These are phyloP conservation scores for Senna siamea DNA, from an alignment of 306 rosid genomes.

Conservation along the genomic window DNA sequence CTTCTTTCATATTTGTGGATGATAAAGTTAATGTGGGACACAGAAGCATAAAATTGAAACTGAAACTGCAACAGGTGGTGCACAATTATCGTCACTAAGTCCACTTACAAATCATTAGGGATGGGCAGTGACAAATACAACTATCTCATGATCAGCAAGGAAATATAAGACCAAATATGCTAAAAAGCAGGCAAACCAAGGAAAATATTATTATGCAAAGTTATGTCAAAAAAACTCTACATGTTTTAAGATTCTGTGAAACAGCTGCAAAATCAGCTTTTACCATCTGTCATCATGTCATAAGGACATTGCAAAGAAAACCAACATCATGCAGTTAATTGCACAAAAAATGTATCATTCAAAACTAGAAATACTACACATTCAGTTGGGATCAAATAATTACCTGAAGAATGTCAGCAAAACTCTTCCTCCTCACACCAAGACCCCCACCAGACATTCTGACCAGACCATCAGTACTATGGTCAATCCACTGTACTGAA, in stretches of 20 bases:
- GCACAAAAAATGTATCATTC: slow-evolving; percentile 1
- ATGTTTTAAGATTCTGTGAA: neutral
- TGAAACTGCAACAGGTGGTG: slow-evolving; percentile 14
- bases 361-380: slow-evolving; percentile 7
- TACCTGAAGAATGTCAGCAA: slow-evolving; percentile 87
- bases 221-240: neutral
- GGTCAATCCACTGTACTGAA: slow-evolving; percentile 60
- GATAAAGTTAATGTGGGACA: slow-evolving; percentile 14
- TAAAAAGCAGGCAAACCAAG: neutral
- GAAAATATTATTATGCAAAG: neutral
- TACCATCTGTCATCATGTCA: slow-evolving; percentile 6
- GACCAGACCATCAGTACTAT: slow-evolving; percentile 50
- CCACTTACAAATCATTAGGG: slow-evolving; percentile 27
- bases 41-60: slow-evolving; percentile 29
- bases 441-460: slow-evolving; percentile 62
- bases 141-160: slow-evolving; percentile 9
- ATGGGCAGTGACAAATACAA: neutral
- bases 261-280: slow-evolving; percentile 5
- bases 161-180: slow-evolving; percentile 1
- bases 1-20: slow-evolving; percentile 26
- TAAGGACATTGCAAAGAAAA: slow-evolving; percentile 21
- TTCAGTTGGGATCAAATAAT: slow-evolving; percentile 24
- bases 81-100: neutral
- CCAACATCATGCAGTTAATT: neutral
- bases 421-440: slow-evolving; percentile 76